Base-by-base conservation (phyloP, 352 stramenopile genomes). In the Phytophthora europaea region DNA sequence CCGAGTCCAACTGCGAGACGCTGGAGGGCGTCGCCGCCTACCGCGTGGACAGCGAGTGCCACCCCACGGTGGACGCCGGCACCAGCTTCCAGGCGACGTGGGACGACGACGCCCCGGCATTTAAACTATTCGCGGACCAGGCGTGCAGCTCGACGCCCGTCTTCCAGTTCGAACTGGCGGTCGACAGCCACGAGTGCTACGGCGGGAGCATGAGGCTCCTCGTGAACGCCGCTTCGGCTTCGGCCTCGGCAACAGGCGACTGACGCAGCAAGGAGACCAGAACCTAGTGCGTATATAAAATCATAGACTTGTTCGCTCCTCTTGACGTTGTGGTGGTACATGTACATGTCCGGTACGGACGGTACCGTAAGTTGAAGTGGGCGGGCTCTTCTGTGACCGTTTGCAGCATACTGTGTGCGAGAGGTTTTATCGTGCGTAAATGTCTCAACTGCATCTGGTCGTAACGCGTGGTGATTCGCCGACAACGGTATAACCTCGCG, bases 371-470 rank as follows among this genome's bases (percentile, higher is more conserved):
- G 31, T 78, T 77, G 65, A 77, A 77, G 65, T 73, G 40, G 16
- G 6, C 4, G 20, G 40, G 38, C 52, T 67, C 23, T 67, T 63
- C 65, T 66, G 48, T 66, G 15, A 6, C 31, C 16, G 3, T n/a
- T 65, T 15, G 2, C 2, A n/a, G 4, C 6, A 65, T 78, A 74
- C 65, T 70, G 33, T 52, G 2, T 50, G 13, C 10, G 6, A 22
- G 43, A 78, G 71, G 71, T 78, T 78, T 78, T 78, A 65, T 64
- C 6, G 7, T 0, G 0, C 22, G 57, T 72, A 62, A 72, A 72
- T 33, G 4, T 16, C 20, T 7, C 8, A 16, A 64, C 58, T 5
- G 9, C 4, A 23, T 10, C 3, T 10, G 5, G 9, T 28, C 31
- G 1, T 66, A 73, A 40, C 36, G 74, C 7, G 36, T 40, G 31